These are phyloP conservation scores for Plectosphaerella sp. DNA, from an alignment of 2,329 filamentous ascomycete genomes.

Conservation along the genomic window DNA sequence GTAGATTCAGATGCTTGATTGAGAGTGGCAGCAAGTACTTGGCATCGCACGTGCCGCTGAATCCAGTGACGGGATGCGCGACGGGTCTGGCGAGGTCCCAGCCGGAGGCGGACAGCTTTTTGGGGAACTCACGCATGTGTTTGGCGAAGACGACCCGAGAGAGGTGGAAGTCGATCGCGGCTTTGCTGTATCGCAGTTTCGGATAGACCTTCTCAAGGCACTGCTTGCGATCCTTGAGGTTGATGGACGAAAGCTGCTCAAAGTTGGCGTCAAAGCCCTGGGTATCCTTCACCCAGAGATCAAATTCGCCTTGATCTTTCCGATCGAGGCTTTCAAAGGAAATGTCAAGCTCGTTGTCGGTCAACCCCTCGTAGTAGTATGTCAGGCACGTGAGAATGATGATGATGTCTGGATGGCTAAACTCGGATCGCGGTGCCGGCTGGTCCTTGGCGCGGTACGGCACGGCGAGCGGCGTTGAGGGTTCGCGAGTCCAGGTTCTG, in stretches of 20 bases:
- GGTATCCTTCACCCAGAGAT: conserved; percentile 37
- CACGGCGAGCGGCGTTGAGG: conserved; percentile 44
- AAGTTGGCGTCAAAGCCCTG: conserved; percentile 29
- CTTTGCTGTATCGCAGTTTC: conserved; percentile 44
- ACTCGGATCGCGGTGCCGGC: conserved; percentile 52
- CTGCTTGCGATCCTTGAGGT: conserved; percentile 48
- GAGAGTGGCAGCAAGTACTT: conserved; percentile 50
- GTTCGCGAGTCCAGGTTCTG: conserved; percentile 34
- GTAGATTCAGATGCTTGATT: conserved; percentile 52
- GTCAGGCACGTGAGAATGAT: conserved; percentile 51
- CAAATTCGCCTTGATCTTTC: conserved; percentile 53
- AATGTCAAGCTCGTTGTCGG: conserved; percentile 40
- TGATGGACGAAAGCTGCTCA: conserved; percentile 44
- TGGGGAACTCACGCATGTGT: conserved; percentile 57
- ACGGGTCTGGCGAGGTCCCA: conserved; percentile 58
- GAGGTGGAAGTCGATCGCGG: conserved; percentile 60
- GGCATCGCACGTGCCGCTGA: conserved; percentile 67
- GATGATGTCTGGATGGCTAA: conserved; percentile 56
- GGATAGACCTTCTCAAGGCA: conserved; percentile 48
- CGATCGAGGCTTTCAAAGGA: conserved; percentile 41
- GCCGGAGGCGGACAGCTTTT: conserved; percentile 60
- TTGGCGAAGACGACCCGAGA: conserved; percentile 53
- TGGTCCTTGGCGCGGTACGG: conserved; percentile 57
- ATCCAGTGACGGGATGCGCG: conserved; percentile 52
- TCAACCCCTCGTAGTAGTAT: conserved; percentile 54